Evolutionary conservation across 768 basidiomycete genomes (phyloP), one percentile per base, ranked within the genome.

Genomic region (Lentinula guzmanii): DNA sequence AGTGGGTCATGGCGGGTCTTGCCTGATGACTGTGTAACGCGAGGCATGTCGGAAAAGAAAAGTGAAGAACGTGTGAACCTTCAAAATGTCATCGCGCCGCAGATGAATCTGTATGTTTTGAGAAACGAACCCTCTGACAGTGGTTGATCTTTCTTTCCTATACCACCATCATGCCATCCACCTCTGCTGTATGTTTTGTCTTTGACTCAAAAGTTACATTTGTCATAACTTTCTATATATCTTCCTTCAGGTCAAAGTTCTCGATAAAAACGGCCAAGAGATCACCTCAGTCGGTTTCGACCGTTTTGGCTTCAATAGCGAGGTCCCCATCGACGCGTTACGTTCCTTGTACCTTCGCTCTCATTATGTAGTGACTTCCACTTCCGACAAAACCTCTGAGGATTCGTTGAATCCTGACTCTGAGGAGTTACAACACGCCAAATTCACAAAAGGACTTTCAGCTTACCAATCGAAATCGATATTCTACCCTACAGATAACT

Each of bases 261-360:
- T 90, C 63, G 92, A 91, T 72, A 90, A 89, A 76, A 80, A 84
- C 62, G 92, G 91, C 53, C 64, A 81, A 8, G 87, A 87, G 69
- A 93, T 95, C 68, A 83, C 78, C 59, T 78, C 85, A 21, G 95
- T 98, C 48, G 95, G 95, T 51, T 86, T 88, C 70, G 74, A 89
- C 64, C 84, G 88, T 60, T 97, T 97, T 66, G 94, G 93, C 7
- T 95, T 98, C 74, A 89, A 97, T 75, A 88, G 89, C 67, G 85
- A 89, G 67, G 91, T 95, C 64, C 71, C 88, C 62, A 74, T 95
- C 67, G 89, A 93, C 65, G 77, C 83, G 65, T 84, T 96, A 58
- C 89, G 95, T 55, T 85, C 89, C n/a, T 82, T 97, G 51, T 96
- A 96, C 76, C 83, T 97, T 45, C 86, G 91, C 10, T 82, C 90